These are phyloP conservation scores for Naematelia aurantialba DNA, from an alignment of 768 basidiomycete genomes.

Conservation along the genomic window DNA sequence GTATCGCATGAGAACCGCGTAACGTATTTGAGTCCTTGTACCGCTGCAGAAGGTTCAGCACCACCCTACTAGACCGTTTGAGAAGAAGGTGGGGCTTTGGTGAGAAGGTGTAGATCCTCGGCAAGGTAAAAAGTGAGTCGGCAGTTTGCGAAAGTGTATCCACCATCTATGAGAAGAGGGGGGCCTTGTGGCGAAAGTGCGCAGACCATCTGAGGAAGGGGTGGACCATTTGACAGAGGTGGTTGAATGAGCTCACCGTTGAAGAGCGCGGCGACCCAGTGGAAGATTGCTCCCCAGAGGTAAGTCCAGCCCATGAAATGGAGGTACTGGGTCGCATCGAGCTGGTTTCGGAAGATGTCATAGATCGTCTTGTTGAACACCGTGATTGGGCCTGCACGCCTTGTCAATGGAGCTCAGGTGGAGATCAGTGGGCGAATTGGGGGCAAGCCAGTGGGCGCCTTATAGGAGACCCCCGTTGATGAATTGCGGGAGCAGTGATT, in stretches of 20 bases:
- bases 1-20: slow-evolving; percentile 88
- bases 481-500: too few relatives aligned
- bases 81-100: too few relatives aligned
- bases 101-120: too few relatives aligned
- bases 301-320: slow-evolving; percentile 92
- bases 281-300: slow-evolving; percentile 73
- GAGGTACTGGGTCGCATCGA: slow-evolving; percentile 64
- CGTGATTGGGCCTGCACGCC: slow-evolving; percentile 85
- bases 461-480: too few relatives aligned
- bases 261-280: slow-evolving; percentile 73
- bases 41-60: slow-evolving; percentile 16
- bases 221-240: not conserved
- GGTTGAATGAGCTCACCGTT: slow-evolving; percentile 59
- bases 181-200: too few relatives aligned
- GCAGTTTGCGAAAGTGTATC: too few relatives aligned
- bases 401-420: too few relatives aligned
- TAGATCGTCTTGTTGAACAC: slow-evolving; percentile 89
- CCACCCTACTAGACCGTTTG: not conserved
- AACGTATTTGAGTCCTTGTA: slow-evolving; percentile 78
- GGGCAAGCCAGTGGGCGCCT: not conserved
- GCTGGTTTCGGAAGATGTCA: slow-evolving; percentile 58
- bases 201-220: too few relatives aligned
- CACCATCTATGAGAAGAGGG: too few relatives aligned
- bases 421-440: slow-evolving; percentile 6
- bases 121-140: too few relatives aligned